Evolutionary conservation across 139 green algal species (phyloP), one percentile per base, ranked within the genome.

Genomic region (Picochlorum sp.): DNA sequence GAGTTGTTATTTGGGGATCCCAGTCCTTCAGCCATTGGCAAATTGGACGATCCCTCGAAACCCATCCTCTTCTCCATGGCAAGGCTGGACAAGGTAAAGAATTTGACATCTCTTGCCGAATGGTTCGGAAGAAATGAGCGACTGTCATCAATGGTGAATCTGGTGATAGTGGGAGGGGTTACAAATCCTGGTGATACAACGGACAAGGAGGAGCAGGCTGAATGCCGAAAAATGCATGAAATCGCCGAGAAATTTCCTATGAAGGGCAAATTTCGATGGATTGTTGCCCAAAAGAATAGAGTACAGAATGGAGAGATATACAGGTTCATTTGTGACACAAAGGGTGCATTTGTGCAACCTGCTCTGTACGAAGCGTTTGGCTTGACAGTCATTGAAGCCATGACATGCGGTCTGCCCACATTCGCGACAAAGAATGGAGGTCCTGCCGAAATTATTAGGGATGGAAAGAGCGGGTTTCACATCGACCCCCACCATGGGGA

Each of bases 1-100:
- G 79, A 89, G 49, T 69, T 94, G 60, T 62, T 94, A 54, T 94
- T 73, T 30, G 78, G 80, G 24, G 47, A 57, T 5, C 10, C 66
- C 38, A 63, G 30, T 61, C 26, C 54, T 28, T 14, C 15, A 13
- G 64, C 71, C 37, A 66, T 78, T 52, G 83, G 80, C 44, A 69
- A 76, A 28, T 70, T 91, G 61, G 50, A 37, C 14, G 75, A 88
- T 69, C 65, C 45, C 16, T 63, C 65, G 37, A 91, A 91, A 69
- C 87, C 87, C 23, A 76, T 94, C 47, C 70, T 94, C 23, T 94
- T 94, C 63, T 84, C 72, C 57, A 93, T 93, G 85, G 85, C 87
- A 3, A 72, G 86, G 8, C 68, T 94, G 59, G 86, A 91, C 73
- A 69, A 73, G 8, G 85, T 94, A n/a, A 94, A 94, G 72, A 94